Evolutionary conservation across 805 yeast species (phyloP), one percentile per base, ranked within the genome.

Genomic region (Ogataea angusta): DNA sequence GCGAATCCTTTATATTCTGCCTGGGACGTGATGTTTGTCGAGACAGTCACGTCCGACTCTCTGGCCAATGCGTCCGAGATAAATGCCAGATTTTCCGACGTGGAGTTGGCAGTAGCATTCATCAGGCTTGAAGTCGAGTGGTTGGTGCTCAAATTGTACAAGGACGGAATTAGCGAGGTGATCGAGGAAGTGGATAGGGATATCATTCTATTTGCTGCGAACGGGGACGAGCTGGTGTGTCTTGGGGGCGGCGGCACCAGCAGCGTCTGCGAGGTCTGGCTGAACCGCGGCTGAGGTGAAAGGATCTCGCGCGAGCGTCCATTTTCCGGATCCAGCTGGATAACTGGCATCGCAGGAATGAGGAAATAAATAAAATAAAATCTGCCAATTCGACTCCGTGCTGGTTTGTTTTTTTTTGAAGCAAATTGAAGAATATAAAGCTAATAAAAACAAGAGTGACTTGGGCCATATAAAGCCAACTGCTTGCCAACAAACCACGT

Each of bases 1-100:
- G 91, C 86, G 63, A 89, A 93, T 9, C 97, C 96, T 53, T 77
- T 81, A 62, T 91, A 93, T 55, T 91, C 98, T 0, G 83, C 77
- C 51, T 76, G 73, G 37, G 77, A 75, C 0, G 81, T 71, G 24
- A 68, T 61, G 42, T 72, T 73, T 4, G 76, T 71, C 1, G 80
- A 72, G 0, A 80, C 80, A 0, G 75, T 80, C 13, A 80, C 86
- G 57, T 81, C 87, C 0, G 82, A 75, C 40, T 77, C 80, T 28
- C 85, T 55, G 0, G 87, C 86, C 6, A 81, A 60, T 13, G 70
- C 68, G 55, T 81, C 87, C 2, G 74, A 67, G 1, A 66, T 54
- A 7, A 46, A 36, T 38, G 40, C 14, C 13, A 47, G 29, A 27
- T 42, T 45, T 10, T 46, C 48, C 6, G 38, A 34, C 5, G 48